Evolutionary conservation across 2,329 filamentous ascomycete genomes (phyloP).

Genomic region (Fusarium redolens): DNA sequence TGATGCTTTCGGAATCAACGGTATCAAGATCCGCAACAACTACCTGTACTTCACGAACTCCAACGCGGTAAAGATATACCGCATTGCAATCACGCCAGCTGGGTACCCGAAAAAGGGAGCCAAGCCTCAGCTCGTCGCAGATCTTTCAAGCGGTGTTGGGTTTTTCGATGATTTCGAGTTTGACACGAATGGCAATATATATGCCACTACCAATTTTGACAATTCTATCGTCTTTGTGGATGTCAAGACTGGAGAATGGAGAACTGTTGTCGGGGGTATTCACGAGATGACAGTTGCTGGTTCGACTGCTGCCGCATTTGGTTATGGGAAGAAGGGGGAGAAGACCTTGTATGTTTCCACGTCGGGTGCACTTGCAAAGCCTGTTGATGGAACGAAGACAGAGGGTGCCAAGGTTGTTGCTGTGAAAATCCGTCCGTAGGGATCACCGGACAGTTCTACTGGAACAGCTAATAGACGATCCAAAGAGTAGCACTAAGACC

Average conservation of each 20-base stretch:
- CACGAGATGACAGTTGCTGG: slow-evolving; percentile 36
- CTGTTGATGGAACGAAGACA: slow-evolving; percentile 28
- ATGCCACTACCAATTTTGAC: slow-evolving; percentile 35
- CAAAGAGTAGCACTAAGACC: not conserved
- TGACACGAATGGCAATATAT: slow-evolving; percentile 35
- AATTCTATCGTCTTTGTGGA: slow-evolving; percentile 37
- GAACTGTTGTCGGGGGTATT: slow-evolving; percentile 25
- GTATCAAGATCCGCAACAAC: not conserved
- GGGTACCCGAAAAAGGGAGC: slow-evolving; percentile 27
- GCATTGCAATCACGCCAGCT: slow-evolving; percentile 21
- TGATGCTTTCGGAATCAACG: slow-evolving; percentile 2
- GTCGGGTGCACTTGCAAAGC: slow-evolving; percentile 21
- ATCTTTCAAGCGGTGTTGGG: slow-evolving; percentile 14
- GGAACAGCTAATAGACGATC: accelerated
- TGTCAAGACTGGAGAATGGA: slow-evolving; percentile 13
- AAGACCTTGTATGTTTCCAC: slow-evolving; percentile 29
- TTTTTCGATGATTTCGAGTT: slow-evolving; percentile 43
- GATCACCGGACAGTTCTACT: accelerated
- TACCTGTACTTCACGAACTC: slow-evolving; percentile 9
- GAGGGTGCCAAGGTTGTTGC: slow-evolving; percentile 40
- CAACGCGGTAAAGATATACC: slow-evolving; percentile 21
- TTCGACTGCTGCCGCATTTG: slow-evolving; percentile 35
- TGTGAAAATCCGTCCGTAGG: not conserved
- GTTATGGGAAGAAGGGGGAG: slow-evolving; percentile 19
- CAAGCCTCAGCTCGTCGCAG: slow-evolving; percentile 31